Percentiles rank a stretch among this genome's conserved stretches.
phyloP scores from a whole-genome alignment of 257 asterid species.

The Marsdenia floribunda region DNA sequence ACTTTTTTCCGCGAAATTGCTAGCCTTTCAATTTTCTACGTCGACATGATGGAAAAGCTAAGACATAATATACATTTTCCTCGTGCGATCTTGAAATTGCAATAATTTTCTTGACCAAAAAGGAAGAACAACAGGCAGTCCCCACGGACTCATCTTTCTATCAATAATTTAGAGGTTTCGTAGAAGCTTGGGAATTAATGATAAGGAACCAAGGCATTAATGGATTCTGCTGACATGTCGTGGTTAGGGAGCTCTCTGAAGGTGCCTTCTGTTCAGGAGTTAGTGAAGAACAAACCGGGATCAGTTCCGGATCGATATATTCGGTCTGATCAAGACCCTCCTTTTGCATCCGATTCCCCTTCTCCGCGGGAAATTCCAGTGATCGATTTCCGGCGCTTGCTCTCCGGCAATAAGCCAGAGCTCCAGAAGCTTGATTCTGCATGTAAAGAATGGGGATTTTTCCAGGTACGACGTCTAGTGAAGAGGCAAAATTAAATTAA shows the following conservation, averaged over 20 bases:
- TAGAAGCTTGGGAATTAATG: too few relatives aligned
- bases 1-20: too few relatives aligned
- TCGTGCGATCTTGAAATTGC: too few relatives aligned
- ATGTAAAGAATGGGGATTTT: slow-evolving; percentile 52
- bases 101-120: too few relatives aligned
- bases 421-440: slow-evolving; percentile 43
- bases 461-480: background rate
- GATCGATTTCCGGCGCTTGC: slow-evolving; percentile 31
- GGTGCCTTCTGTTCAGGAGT: slow-evolving; percentile 58
- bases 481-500: too few relatives aligned
- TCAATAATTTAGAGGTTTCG: too few relatives aligned
- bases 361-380: slow-evolving; percentile 30
- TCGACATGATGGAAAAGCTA: too few relatives aligned
- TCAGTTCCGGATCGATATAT: slow-evolving; percentile 43
- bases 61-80: too few relatives aligned
- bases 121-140: too few relatives aligned
- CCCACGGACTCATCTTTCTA: too few relatives aligned
- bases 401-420: slow-evolving; percentile 23
- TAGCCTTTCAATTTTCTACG: too few relatives aligned
- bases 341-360: background rate
- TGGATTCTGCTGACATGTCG: background rate
- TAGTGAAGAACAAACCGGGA: slow-evolving; percentile 31
- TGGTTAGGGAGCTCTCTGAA: slow-evolving; percentile 33
- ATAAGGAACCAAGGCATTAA: too few relatives aligned
- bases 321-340: slow-evolving; percentile 26